Evolutionary conservation across 805 yeast genomes (phyloP).

Genomic region (Grigorovia transvaalensis): DNA sequence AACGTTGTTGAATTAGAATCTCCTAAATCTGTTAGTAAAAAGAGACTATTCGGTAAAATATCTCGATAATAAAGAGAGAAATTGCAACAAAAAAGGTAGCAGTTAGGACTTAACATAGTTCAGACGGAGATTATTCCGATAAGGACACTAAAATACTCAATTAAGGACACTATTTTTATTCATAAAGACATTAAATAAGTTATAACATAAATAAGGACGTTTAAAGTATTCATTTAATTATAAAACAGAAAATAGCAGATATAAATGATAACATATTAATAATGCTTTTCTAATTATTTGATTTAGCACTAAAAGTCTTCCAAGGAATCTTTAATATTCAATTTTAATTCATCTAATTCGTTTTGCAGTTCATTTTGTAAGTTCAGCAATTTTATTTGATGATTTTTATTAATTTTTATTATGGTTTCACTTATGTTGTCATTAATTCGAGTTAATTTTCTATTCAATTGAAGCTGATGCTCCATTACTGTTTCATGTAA

Average conservation of each 20-base stretch:
- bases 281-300: too few species aligned
- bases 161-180: too few species aligned
- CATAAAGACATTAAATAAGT: background rate
- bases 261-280: background rate
- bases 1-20: background rate
- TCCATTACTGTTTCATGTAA: background rate
- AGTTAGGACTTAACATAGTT: too few species aligned
- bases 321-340: background rate
- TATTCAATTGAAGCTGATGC: background rate
- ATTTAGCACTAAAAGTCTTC: background rate
- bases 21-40: background rate
- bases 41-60: background rate
- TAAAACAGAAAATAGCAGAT: background rate
- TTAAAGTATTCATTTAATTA: too few species aligned
- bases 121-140: too few species aligned
- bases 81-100: too few species aligned
- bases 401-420: background rate
- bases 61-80: background rate
- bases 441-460: background rate
- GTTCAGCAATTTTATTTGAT: background rate
- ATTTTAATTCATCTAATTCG: background rate
- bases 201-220: too few species aligned
- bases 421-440: background rate
- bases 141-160: too few species aligned
- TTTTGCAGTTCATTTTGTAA: background rate